A percentile compares a stretch with the other conserved stretches of the same genome.
These are phyloP conservation scores for Syncephalastrum racemosum DNA, from an alignment of 371 early-diverging fungal species.

Conservation along the genomic window DNA sequence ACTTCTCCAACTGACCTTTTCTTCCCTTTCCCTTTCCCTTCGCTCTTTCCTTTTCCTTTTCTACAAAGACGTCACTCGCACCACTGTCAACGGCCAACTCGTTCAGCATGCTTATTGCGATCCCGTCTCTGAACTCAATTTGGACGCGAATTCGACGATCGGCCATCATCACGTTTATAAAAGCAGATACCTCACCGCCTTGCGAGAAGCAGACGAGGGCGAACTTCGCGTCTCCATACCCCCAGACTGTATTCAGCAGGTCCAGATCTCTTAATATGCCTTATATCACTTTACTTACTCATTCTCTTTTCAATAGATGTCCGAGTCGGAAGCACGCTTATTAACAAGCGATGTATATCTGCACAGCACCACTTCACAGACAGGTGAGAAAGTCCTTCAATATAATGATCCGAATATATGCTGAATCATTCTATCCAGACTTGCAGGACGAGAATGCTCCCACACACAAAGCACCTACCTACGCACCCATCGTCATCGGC, in stretches of 20 bases:
- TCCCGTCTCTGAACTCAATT: conserved; percentile 49
- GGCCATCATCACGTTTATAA: conserved; percentile 62
- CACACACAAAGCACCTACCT: conserved; percentile 18
- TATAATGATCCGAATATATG: neutral
- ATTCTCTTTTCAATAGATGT: conserved; percentile 16
- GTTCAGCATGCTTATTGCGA: conserved; percentile 57
- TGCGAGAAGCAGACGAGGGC: conserved; percentile 66
- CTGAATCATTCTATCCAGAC: neutral
- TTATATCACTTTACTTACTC: neutral
- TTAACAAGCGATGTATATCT: conserved; percentile 22
- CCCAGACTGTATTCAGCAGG: conserved; percentile 43
- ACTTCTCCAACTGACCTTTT: conserved; percentile 2
- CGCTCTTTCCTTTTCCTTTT: neutral
- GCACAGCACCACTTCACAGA: conserved; percentile 10
- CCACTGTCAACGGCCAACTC: conserved; percentile 51
- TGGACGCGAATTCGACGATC: conserved; percentile 50
- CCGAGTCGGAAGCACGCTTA: conserved; percentile 27
- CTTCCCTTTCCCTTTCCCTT: neutral
- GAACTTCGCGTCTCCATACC: conserved; percentile 68
- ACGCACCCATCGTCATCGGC: conserved; percentile 45
- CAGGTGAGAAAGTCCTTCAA: neutral
- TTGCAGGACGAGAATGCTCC: conserved; percentile 17
- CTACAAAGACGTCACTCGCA: conserved; percentile 54
- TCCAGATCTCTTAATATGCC: conserved; percentile 4
- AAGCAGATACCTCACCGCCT: conserved; percentile 55